Base-by-base conservation (phyloP, 2,329 filamentous ascomycete genomes). In the Colletotrichum abscissum region DNA sequence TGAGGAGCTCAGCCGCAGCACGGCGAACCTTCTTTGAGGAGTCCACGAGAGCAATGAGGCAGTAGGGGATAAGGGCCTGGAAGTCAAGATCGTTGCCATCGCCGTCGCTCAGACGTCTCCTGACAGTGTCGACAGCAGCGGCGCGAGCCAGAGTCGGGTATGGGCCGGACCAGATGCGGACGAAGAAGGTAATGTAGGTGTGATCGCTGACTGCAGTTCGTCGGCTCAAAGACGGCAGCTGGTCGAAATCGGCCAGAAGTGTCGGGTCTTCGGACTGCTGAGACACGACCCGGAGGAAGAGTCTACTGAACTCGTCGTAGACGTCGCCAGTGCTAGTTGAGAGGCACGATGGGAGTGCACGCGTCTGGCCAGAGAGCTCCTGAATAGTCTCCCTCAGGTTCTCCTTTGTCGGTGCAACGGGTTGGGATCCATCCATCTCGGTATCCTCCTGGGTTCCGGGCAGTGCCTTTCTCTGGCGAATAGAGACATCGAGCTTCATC, bases 31-130 rank as follows among this genome's bases (percentile, higher is more conserved):
- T 91, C 75, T 92, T 91, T 1, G 94, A 94, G 5, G 91, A 84
- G 80, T 98, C 96, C 28, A 90, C 87, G 22, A 98, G 88, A 26
- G 93, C 93, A 49, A 89, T 86, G 58, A 98, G 84, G 38, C 92
- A 86, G 82, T 97, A 98, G 2, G 96, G 96, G n/a, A 98, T 80
- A 22, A 98, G 81, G 12, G 91, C 89, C 80, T 98, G 96, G 62
- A 95, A 87, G 79, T 98, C 93, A 8, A 89, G 79, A 24, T 85
- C 84, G 26, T 79, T 81, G 67, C 84, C 86, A 71, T 88, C 86
- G 16, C 83, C 82, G 11, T 83, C 81, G 66, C 89, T 89, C 22
- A 95, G 80, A 30, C 87, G 86, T 35, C 86, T 86, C 72, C 91
- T 90, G 16, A 91, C 88, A 78, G 91, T 87, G 54, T 92, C 90